Percentiles rank a stretch among this genome's conserved stretches.
Evolutionary conservation across 2,329 filamentous ascomycete species (phyloP).

Genomic region (Gnomoniopsis smithogilvyi): DNA sequence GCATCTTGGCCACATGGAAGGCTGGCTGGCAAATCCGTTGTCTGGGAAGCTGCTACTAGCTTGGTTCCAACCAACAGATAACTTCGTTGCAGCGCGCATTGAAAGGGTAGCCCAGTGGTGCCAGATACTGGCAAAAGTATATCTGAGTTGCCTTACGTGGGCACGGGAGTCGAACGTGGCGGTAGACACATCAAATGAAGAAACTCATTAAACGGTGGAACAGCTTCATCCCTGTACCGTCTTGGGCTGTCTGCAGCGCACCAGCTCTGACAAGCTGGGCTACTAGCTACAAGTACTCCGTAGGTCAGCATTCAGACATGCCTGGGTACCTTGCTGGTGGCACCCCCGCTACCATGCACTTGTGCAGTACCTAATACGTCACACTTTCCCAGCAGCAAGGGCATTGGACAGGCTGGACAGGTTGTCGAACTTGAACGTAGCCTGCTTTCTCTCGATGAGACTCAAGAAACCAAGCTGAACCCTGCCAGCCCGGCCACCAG

Average conservation of each 20-base stretch:
- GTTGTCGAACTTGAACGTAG: too few species aligned
- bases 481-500: too few species aligned
- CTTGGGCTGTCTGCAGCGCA: background rate
- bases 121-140: background rate
- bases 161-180: too few species aligned
- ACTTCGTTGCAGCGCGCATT: background rate
- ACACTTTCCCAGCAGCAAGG: too few species aligned
- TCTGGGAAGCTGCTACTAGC: background rate
- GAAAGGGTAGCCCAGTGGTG: background rate
- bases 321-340: too few species aligned
- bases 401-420: too few species aligned
- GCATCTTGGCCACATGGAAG: background rate
- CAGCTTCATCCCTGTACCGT: conserved; percentile 4
- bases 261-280: background rate
- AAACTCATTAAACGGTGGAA: background rate
- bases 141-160: too few species aligned
- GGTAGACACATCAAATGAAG: background rate
- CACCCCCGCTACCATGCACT: too few species aligned
- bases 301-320: too few species aligned
- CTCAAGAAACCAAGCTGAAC: too few species aligned
- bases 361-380: background rate
- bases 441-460: too few species aligned
- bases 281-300: too few species aligned
- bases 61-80: background rate
- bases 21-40: background rate